Conservation (phyloP, 2,329 filamentous ascomycete genomes). For the Aspergillus sp. region DNA sequence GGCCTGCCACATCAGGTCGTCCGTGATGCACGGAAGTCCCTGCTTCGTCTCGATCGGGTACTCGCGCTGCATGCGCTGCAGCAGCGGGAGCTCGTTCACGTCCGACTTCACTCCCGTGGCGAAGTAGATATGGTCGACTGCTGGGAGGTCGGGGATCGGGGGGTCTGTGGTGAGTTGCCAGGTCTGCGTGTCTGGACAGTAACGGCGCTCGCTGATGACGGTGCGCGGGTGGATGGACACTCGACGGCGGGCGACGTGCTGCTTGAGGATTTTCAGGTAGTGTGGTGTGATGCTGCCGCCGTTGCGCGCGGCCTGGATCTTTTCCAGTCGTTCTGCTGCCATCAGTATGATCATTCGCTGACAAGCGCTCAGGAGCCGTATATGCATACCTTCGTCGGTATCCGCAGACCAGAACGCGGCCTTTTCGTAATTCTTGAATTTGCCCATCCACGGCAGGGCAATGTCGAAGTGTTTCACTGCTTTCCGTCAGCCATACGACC, state of each 20-base stretch:
- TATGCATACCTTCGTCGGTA: constrained; percentile 45
- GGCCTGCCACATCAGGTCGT: constrained; percentile 66
- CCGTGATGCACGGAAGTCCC: constrained; percentile 62
- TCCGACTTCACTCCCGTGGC: constrained; percentile 63
- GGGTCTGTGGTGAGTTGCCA: constrained; percentile 49
- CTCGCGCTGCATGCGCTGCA: constrained; percentile 50
- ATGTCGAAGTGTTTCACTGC: constrained; percentile 68
- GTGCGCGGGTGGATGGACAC: constrained; percentile 52
- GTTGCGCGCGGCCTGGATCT: constrained; percentile 56
- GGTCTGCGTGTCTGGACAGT: constrained; percentile 38
- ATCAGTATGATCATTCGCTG: not conserved
- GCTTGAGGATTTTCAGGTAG: constrained; percentile 58
- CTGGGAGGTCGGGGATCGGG: constrained; percentile 39
- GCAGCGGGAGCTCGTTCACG: constrained; percentile 50
- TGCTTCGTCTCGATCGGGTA: constrained; percentile 54
- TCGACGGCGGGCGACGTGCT: constrained; percentile 44
- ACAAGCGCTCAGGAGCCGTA: not conserved
- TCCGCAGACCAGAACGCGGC: constrained; percentile 70
- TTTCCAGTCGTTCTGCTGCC: constrained; percentile 50
- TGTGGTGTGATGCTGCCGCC: constrained; percentile 68
- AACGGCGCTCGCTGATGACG: constrained; percentile 43
- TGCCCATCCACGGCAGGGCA: constrained; percentile 68
- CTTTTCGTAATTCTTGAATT: constrained; percentile 69
- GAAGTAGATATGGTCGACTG: constrained; percentile 61
- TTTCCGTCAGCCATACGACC: constrained; percentile 3